Evolutionary conservation across 2,329 filamentous ascomycete genomes (phyloP), one percentile per base, ranked within the genome.

Genomic region (Immersiporthe knoxdaviesiana): DNA sequence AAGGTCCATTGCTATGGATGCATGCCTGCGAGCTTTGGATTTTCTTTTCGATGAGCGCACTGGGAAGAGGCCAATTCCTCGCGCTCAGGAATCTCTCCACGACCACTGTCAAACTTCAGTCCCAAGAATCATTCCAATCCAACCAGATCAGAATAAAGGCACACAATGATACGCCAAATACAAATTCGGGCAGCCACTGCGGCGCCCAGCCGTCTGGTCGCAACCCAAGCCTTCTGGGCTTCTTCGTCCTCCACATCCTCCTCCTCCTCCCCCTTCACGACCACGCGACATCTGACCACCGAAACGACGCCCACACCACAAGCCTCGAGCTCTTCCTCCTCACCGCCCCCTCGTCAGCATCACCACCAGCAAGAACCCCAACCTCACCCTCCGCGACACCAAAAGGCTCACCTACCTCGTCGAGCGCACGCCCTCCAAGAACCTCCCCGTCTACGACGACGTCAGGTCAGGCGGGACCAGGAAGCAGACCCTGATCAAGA

Each of bases 381-480:
- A 66, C 72, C 21, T 67, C 71, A 60, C 27, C 75, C 74, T 65
- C 72, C 63, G 70, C 73, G 73, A 66, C 69, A 72, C 67, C 68
- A 70, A 79, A 67, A 80, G 83, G 63, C 78, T 88, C 39, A 85
- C 88, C 14, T 97, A 94, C 83, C 85, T 90, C 75, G 85, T 98
- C 72, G 84, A 84, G 65, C 90, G 93, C 71, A 95, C 93, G 3
- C 81, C 84, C 1, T 90, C 87, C 50, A 87, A 89, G 62, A 88
- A 93, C 73, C 82, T 96, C 2, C 89, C 93, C 32, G 87, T 98
- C 59, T 99, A 98, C 81, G 84, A 89, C 21, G 84, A 89, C 73
- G 83, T 81, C 72, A 94, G 92, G 82, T 85, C 88, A 16, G 93
- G 93, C 65, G 92, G 93, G 18, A 96, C 92, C 73, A 84, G 90